These are phyloP conservation scores for Posidonia oceanica DNA, from an alignment of 116 monocot genomes.

Conservation along the genomic window DNA sequence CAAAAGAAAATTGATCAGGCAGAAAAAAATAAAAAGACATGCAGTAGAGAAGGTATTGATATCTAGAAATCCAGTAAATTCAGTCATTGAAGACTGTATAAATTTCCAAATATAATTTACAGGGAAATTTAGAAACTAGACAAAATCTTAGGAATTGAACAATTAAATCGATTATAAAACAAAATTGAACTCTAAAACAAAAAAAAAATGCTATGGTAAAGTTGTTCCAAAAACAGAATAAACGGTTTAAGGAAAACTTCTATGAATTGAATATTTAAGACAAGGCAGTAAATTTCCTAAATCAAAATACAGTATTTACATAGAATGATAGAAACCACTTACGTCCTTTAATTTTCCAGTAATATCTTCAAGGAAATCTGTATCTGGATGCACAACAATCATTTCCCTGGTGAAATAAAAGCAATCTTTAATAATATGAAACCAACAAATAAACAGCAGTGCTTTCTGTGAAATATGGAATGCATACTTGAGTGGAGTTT, in stretches of 20 bases:
- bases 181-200: too few relatives aligned
- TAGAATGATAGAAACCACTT: not conserved
- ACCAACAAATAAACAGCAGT: not conserved
- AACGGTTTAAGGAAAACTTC: too few relatives aligned
- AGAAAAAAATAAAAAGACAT: not conserved
- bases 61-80: too few relatives aligned
- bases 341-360: conserved; percentile 72
- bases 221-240: not conserved
- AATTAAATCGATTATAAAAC: too few relatives aligned
- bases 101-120: too few relatives aligned
- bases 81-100: too few relatives aligned
- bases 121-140: too few relatives aligned
- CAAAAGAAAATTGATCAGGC: not conserved
- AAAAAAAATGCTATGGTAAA: too few relatives aligned
- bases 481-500: conserved; percentile 75
- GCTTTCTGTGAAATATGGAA: not conserved
- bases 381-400: conserved; percentile 92
- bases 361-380: conserved; percentile 93
- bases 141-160: too few relatives aligned
- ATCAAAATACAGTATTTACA: not conserved
- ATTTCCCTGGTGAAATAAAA: conserved; percentile 48
- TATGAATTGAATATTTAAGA: too few relatives aligned
- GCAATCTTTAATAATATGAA: not conserved
- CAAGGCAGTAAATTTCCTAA: not conserved
- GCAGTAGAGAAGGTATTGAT: not conserved